phyloP scores from a whole-genome alignment of 805 yeast species.

The Saccharomycopsis fermentans region DNA sequence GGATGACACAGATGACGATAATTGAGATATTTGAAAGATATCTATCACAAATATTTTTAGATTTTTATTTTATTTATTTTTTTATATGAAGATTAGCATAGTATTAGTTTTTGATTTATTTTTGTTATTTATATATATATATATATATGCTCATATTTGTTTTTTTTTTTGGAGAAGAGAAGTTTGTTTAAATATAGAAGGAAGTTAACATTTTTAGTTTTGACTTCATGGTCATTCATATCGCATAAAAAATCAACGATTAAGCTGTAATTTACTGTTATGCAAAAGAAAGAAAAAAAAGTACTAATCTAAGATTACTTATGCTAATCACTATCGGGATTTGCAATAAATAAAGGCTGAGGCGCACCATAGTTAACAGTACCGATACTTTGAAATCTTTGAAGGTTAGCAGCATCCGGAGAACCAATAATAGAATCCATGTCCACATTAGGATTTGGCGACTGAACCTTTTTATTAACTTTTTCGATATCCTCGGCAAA shows the following conservation, averaged over 20 bases:
- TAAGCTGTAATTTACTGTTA: too few species aligned
- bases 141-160: neutral
- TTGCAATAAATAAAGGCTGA: constrained; percentile 11
- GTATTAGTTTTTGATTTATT: neutral
- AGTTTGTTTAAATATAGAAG: neutral
- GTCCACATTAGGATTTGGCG: neutral
- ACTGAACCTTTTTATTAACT: constrained; percentile 2
- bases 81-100: neutral
- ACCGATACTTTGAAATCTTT: neutral
- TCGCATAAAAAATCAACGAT: too few species aligned
- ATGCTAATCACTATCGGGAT: constrained; percentile 16
- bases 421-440: neutral
- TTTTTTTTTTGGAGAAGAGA: neutral
- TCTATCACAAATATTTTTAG: constrained; percentile 7
- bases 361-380: neutral
- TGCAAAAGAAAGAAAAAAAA: neutral
- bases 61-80: constrained; percentile 21
- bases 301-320: too few species aligned
- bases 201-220: too few species aligned
- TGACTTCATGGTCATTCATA: too few species aligned
- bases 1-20: constrained; percentile 19
- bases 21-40: constrained; percentile 4
- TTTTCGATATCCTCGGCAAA: constrained; percentile 12
- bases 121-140: neutral
- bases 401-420: constrained; percentile 1